Evolutionary conservation across 2,329 filamentous ascomycete genomes (phyloP), one percentile per base, ranked within the genome.

Genomic region (Cercospora brassicicola): DNA sequence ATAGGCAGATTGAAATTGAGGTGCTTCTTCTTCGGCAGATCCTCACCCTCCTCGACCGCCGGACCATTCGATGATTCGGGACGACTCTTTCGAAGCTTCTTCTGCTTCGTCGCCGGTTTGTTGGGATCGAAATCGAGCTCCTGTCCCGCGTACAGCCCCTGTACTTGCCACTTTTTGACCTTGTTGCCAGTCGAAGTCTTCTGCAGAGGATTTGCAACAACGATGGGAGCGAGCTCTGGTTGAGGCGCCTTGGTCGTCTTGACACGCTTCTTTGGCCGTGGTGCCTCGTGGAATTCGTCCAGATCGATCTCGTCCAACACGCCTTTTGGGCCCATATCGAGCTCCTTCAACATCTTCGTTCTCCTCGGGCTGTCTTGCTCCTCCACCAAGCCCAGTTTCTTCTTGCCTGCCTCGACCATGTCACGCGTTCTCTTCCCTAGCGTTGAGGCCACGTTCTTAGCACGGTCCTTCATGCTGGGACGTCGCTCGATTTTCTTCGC

Each of bases 61-160:
- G 62, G 39, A 15, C 69, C 67, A 26, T 20, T 63, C 10, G 74
- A 68, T 28, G 74, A 72, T 3, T 56, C 65, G 2, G 74, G 74
- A 62, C 76, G 76, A 23, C 76, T 76, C 65, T 82, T 81, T 70
- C 82, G 84, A 68, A 82, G 81, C 68, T 81, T 82, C 61, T 26
- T 55, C 51, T 64, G 48, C 59, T 82, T 82, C 11, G 84, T 77
- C 61, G 83, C 72, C n/a, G 62, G 64, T 30, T 73, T 67, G 15
- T 68, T 68, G 61, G 82, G 77, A 64, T 84, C 80, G 45, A 82
- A 80, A 20, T 79, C 76, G 4, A 80, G 81, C 31, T 89, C 84
- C 78, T 97, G 94, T 30, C 95, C 95, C 0, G 92, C 90, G 76
- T 96, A 98, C 13, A 98, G 84, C 9, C 94, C 95, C 78, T 93